Conservation (phyloP, 192 early-diverging fungal species). For the Dissophora ornata region DNA sequence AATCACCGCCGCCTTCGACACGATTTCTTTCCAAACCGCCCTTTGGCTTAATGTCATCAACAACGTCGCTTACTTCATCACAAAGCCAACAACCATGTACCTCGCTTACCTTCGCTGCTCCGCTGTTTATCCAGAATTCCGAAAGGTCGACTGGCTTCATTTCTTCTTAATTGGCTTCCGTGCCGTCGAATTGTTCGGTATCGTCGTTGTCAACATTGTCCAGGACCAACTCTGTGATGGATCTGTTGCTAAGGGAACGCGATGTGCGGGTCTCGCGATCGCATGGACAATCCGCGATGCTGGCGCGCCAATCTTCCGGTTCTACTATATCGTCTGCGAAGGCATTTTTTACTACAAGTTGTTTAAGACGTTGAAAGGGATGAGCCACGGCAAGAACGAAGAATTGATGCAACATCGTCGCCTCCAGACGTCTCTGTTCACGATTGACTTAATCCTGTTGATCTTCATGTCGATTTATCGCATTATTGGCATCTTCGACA, state of each 20-base stretch:
- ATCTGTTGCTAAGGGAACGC: constrained; percentile 32
- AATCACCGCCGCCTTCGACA: constrained; percentile 38
- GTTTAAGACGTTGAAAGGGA: constrained; percentile 37
- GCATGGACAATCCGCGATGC: constrained; percentile 50
- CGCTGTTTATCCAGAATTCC: constrained; percentile 38
- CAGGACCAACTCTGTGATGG: constrained; percentile 46
- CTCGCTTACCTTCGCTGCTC: constrained; percentile 53
- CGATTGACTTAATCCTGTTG: constrained; percentile 39
- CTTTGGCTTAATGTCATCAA: constrained; percentile 53
- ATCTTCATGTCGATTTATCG: constrained; percentile 51
- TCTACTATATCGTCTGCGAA: constrained; percentile 53
- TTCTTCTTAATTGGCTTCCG: constrained; percentile 49
- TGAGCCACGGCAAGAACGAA: constrained; percentile 29
- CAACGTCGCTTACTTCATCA: constrained; percentile 55
- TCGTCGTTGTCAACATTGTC: constrained; percentile 51
- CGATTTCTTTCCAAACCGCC: constrained; percentile 22
- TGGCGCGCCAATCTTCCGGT: constrained; percentile 42
- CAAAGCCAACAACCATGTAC: constrained; percentile 53
- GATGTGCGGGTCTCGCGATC: constrained; percentile 27
- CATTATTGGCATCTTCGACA: constrained; percentile 48
- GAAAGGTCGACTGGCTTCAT: constrained; percentile 38
- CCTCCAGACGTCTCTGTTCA: constrained; percentile 49
- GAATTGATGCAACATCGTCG: constrained; percentile 46
- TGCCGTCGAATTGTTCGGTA: constrained; percentile 39
- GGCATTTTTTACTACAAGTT: constrained; percentile 50